Evolutionary conservation across 108 stramenopile species (phyloP).

Genomic region (Conticribra guillardii): DNA sequence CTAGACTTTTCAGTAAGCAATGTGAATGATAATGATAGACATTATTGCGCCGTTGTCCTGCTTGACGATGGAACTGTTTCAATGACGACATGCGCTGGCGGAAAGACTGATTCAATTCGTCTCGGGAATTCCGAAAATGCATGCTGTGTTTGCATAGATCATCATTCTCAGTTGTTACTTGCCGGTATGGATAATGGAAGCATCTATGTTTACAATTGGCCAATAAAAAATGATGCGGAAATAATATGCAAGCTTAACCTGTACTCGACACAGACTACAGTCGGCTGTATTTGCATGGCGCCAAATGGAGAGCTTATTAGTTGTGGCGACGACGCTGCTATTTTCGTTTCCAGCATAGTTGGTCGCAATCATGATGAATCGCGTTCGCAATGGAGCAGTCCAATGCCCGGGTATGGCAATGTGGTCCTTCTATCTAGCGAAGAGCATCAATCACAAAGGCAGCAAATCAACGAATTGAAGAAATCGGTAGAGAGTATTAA

Average conservation of each 20-base stretch:
- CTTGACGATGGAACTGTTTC: not conserved
- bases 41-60: too few species aligned
- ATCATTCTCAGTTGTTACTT: not conserved
- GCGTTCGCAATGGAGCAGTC: not conserved
- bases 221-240: not conserved
- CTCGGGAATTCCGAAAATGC: not conserved
- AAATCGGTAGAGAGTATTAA: not conserved
- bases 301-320: not conserved
- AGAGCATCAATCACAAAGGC: not conserved
- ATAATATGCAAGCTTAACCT: not conserved
- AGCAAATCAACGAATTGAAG: not conserved
- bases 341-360: too few species aligned
- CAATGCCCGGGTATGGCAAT: not conserved
- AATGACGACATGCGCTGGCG: not conserved
- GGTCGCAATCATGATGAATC: not conserved
- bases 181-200: not conserved
- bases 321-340: not conserved
- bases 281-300: not conserved
- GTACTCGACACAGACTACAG: not conserved
- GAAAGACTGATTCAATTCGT: not conserved
- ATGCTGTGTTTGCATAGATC: not conserved
- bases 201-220: not conserved
- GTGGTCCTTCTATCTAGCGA: not conserved
- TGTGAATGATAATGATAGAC: not conserved
- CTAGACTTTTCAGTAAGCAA: not conserved